A percentile compares a stretch with the other conserved stretches of the same genome.
These are phyloP conservation scores for Tripterygium wilfordii DNA, from an alignment of 177 flowering plant genomes.

Conservation along the genomic window DNA sequence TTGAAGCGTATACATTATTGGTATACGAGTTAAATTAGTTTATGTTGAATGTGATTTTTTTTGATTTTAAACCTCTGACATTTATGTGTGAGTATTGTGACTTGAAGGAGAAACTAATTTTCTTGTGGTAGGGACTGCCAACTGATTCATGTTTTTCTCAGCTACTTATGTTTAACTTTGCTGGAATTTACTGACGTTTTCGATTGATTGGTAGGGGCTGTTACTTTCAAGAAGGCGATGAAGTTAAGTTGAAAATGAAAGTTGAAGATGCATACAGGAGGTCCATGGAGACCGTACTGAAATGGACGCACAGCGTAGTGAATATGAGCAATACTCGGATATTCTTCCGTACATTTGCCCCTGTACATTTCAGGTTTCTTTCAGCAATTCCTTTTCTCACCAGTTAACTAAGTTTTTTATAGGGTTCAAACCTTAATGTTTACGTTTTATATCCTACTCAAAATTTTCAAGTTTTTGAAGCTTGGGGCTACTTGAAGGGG, in stretches of 20 bases:
- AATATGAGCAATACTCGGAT: slow-evolving; percentile 66
- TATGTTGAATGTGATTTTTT: neutral
- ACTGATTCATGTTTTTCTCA: too few species aligned
- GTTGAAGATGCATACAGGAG: slow-evolving; percentile 57
- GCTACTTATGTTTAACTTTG: neutral
- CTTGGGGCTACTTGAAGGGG: too few species aligned
- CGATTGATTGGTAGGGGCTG: slow-evolving; percentile 50
- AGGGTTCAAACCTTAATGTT: too few species aligned
- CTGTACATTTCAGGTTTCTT: slow-evolving; percentile 90
- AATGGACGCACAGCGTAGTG: slow-evolving; percentile 58
- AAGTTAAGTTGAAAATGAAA: slow-evolving; percentile 62
- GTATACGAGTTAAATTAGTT: neutral
- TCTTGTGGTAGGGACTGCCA: too few species aligned
- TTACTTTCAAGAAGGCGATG: slow-evolving; percentile 72
- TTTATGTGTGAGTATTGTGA: too few species aligned
- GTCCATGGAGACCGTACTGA: slow-evolving; percentile 58
- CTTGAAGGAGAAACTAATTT: too few species aligned
- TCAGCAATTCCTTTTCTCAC: neutral
- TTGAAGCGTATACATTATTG: too few species aligned
- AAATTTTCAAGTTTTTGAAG: too few species aligned
- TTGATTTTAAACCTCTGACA: neutral
- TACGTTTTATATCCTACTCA: too few species aligned
- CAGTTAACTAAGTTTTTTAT: neutral
- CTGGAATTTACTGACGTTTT: neutral
- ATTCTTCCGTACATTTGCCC: slow-evolving; percentile 77